Base-by-base conservation (phyloP, 495 filamentous ascomycete species). In the Aspergillus nanangensis region DNA sequence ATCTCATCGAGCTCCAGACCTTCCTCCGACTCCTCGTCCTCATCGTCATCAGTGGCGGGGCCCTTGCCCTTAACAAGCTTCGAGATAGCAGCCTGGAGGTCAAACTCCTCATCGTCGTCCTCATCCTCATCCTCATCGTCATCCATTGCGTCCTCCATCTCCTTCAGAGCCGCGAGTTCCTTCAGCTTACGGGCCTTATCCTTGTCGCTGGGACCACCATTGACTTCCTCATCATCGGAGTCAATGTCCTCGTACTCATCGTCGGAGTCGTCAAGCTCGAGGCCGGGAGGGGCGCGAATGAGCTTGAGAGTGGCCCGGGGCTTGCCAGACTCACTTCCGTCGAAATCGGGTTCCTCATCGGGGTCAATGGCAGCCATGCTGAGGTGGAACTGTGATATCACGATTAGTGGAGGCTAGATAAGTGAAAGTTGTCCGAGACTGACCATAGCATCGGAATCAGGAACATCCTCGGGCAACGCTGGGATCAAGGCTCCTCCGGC, bases 291-390 rank as follows among this genome's bases (percentile, higher is more conserved):
- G 55, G 77, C 74, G 62, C 90, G 91, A 60, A 96, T 73, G 48
- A 98, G 76, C 71, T 90, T 96, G 56, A 98, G 74, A 35, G 93
- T 98, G 29, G 93, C 83, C 56, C 90, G 83, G 37, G 82, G 76
- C 40, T 70, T 69, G 64, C 74, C 77, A 36, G 82, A 71, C 45
- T 82, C 82, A 48, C 74, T 71, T 27, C 77, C 77, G 27, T 80
- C 79, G 41, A 76, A 77, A 49, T 87, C 80, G 31, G 86, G 81
- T 37, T 71, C 74, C 50, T 87, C 86, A 56, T 80, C 86, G 25
- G 93, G 93, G 63, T 99, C 91, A 57, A 99, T 83, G 56, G 93
- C 93, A 56, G 94, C 93, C 93, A 99, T 99, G 58, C 89, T 96
- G 53, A 99, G 85, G 57, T 88, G 90, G 72, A 95, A 90, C 91